Evolutionary conservation across 768 basidiomycete genomes (phyloP).

Genomic region (Suillus subluteus): DNA sequence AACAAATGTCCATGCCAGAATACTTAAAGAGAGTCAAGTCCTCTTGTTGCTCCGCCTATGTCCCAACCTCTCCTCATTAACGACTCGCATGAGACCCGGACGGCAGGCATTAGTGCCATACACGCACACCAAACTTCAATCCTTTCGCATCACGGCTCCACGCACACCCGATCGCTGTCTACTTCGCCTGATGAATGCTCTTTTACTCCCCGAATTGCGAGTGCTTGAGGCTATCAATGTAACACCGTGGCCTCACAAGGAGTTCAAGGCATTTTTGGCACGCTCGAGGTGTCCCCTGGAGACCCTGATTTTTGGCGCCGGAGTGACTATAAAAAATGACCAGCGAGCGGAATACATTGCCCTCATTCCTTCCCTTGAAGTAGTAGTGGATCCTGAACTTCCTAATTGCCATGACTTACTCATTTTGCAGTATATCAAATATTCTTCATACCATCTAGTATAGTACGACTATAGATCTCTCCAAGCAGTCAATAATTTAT

Average conservation of each 20-base stretch:
- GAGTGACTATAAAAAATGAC: too few relatives aligned
- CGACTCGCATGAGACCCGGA: background rate
- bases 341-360: too few relatives aligned
- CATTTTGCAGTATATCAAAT: too few relatives aligned
- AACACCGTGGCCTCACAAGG: background rate
- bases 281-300: background rate
- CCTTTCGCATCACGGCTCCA: background rate
- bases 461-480: too few relatives aligned
- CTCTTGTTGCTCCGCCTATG: background rate
- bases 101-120: background rate
- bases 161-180: background rate
- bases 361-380: too few relatives aligned
- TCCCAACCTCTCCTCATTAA: background rate
- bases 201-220: background rate
- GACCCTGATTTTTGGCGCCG: background rate
- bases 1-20: background rate
- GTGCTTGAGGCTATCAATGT: background rate
- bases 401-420: too few relatives aligned
- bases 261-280: background rate
- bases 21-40: background rate
- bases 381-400: too few relatives aligned
- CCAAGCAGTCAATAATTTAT: too few relatives aligned
- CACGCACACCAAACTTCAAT: background rate
- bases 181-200: background rate
- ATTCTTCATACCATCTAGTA: too few relatives aligned